Evolutionary conservation across 23 red algal genomes (phyloP), one percentile per base, ranked within the genome.

Genomic region (Cyanidium caldarium): DNA sequence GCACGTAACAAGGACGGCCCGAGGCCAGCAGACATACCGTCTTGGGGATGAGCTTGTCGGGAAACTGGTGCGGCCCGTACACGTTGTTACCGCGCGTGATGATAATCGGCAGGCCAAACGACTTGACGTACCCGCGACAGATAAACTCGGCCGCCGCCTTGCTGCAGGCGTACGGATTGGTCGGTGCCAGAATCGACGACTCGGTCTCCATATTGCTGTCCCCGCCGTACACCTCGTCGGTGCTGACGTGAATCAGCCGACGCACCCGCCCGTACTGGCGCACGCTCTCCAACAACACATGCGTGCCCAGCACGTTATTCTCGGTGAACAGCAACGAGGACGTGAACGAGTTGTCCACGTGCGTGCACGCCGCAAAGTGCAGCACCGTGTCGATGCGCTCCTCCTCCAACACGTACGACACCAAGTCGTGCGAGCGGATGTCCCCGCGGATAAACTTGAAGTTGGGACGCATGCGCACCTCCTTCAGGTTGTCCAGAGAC

Each of bases 41-140:
- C 68, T 96, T 96, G 13, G 91, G 78, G 19, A 96, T 83, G 14
- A 96, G 68, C 74, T 96, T 96, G 68, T 96, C 91, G n/a, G 91
- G 91, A 69, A 78, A 96, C 68, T 96, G 91, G 37, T 70, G 61
- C 42, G 91, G 91, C 33, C 91, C 91, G 61, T 96, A 96, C 2
- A 88, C 91, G 39, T 96, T 96, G 67, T 96, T 96, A 2, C 80
- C 84, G 12, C 91, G 69, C 7, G 91, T 96, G 30, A 96, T 85
- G 33, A 96, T 82, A 29, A 96, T 77, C 35, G 91, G 91, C 73
- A 96, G 77, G 16, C 74, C 75, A 72, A 87, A 96, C 40, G 80
- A 80, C 56, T 82, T 96, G 20, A 78, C 77, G 39, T 96, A 96
- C 2, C 77, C 83, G 34, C 80, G 57, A 36, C 80, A 84, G 30